phyloP scores from a whole-genome alignment of 176 grass and related monocot species.

The Ensete glaucum region DNA sequence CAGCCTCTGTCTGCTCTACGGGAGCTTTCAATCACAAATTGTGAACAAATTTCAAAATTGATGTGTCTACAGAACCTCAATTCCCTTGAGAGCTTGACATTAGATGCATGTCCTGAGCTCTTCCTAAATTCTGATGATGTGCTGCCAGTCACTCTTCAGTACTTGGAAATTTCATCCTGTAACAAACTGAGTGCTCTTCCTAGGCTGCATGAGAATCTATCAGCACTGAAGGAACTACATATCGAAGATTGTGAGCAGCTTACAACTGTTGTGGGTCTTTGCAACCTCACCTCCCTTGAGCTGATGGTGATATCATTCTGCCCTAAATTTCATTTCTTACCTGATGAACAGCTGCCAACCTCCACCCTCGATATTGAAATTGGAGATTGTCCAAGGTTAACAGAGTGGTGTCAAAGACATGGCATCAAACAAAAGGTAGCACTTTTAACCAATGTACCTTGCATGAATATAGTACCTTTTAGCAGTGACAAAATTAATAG shows the following conservation, averaged over 20 bases:
- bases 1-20: not conserved
- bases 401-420: not conserved
- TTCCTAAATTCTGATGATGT: not conserved
- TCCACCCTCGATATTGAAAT: not conserved
- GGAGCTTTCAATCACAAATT: not conserved
- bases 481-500: too few species aligned
- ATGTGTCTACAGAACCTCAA: not conserved
- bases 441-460: not conserved
- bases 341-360: not conserved
- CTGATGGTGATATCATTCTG: not conserved
- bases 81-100: not conserved
- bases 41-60: not conserved
- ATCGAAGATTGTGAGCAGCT: not conserved
- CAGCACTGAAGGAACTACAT: not conserved
- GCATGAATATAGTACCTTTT: too few species aligned
- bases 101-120: not conserved
- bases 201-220: not conserved
- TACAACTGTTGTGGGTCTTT: not conserved
- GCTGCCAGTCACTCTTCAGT: not conserved
- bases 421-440: not conserved
- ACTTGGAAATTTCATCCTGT: not conserved
- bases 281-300: constrained; percentile 6
- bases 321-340: not conserved
- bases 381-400: not conserved
- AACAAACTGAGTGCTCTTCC: not conserved